phyloP scores from a whole-genome alignment of 352 stramenopile genomes.

The Pythium sukuiense region DNA sequence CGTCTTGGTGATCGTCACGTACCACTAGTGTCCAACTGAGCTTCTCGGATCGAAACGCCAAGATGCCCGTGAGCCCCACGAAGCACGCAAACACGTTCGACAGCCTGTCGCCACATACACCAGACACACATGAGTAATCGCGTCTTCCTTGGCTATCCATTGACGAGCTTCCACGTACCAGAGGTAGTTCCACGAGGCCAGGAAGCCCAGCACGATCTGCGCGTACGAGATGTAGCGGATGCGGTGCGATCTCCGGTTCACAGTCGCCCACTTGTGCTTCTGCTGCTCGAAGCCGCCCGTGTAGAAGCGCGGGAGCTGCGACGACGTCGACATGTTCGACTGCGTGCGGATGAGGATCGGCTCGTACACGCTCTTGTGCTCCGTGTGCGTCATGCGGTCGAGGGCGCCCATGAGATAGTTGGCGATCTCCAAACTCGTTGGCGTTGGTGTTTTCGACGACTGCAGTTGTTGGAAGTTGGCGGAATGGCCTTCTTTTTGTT shows the following conservation, averaged over 20 bases:
- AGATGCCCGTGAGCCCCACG: constrained; percentile 59
- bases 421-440: constrained; percentile 4
- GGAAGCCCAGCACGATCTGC: constrained; percentile 58
- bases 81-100: constrained; percentile 76
- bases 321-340: constrained; percentile 18
- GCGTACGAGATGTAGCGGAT: constrained; percentile 61
- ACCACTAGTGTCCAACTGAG: constrained; percentile 82
- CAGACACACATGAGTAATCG: constrained; percentile 2
- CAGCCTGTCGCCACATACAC: constrained; percentile 29
- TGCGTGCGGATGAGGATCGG: constrained; percentile 23
- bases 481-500: neutral
- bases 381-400: constrained; percentile 9
- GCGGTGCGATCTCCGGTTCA: constrained; percentile 57
- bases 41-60: constrained; percentile 73
- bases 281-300: constrained; percentile 72
- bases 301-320: constrained; percentile 47
- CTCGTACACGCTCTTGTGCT: constrained; percentile 27
- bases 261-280: constrained; percentile 71
- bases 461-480: constrained; percentile 5
- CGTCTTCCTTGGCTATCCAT: neutral
- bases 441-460: neutral
- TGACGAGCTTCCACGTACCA: constrained; percentile 37
- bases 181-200: constrained; percentile 69
- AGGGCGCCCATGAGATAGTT: constrained; percentile 17
- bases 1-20: constrained; percentile 19